Percentiles rank a stretch among this genome's conserved stretches.
Conservation (phyloP, 768 basidiomycete species). For the Mycena venus region DNA sequence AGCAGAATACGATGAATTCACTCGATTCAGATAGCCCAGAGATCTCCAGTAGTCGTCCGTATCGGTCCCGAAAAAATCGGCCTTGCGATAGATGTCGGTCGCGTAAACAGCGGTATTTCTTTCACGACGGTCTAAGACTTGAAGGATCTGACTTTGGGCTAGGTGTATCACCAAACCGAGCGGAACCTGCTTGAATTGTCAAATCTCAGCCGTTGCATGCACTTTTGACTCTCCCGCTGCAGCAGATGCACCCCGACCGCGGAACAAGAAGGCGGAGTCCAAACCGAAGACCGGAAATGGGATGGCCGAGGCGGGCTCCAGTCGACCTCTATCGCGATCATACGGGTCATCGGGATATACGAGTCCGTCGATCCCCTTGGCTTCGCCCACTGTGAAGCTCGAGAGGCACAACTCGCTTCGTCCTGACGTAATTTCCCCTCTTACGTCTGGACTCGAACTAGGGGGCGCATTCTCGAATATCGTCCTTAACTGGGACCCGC, state of each 20-base stretch:
- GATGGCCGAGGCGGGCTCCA: conserved; percentile 15
- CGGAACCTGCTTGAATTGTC: conserved; percentile 35
- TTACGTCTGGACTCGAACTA: conserved; percentile 32
- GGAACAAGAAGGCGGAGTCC: conserved; percentile 31
- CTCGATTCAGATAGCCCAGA: background rate
- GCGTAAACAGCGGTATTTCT: conserved; percentile 26
- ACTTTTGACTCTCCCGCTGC: conserved; percentile 35
- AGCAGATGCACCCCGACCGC: conserved; percentile 25
- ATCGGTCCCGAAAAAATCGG: conserved; percentile 21
- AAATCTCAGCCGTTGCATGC: conserved; percentile 32
- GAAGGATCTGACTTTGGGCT: background rate
- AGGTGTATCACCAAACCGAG: conserved; percentile 33
- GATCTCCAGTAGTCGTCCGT: conserved; percentile 6
- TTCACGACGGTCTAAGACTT: background rate
- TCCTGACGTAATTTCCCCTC: conserved; percentile 32
- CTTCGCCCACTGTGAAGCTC: conserved; percentile 29
- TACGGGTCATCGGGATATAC: conserved; percentile 29
- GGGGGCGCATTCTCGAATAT: conserved; percentile 34
- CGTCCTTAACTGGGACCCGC: conserved; percentile 32
- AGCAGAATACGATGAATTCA: too few relatives aligned
- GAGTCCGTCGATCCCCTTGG: conserved; percentile 27
- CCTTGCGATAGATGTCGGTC: conserved; percentile 31
- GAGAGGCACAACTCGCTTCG: conserved; percentile 34
- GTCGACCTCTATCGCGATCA: conserved; percentile 10
- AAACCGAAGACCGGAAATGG: conserved; percentile 27